Conservation (phyloP, 305 asterid species). For the Vinca major region DNA sequence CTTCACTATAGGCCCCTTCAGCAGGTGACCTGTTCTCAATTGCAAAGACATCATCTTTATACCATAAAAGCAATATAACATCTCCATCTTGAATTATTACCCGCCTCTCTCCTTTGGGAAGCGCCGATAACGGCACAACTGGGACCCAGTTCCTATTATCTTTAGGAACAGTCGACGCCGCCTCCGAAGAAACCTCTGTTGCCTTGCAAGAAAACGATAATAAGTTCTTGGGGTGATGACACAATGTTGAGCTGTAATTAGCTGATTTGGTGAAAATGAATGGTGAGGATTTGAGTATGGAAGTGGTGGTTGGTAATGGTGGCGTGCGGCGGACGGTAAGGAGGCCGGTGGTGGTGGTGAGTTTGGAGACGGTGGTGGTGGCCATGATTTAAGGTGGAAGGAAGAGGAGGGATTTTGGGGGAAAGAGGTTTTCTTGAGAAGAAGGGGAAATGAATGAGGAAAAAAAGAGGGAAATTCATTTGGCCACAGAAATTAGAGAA, state of each 20-base stretch:
- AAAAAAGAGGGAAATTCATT: conserved; percentile 11
- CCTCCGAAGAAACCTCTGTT: conserved; percentile 40
- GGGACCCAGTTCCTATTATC: conserved; percentile 67
- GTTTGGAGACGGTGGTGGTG: conserved; percentile 12
- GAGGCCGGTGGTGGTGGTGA: conserved; percentile 14
- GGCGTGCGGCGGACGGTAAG: conserved; percentile 9
- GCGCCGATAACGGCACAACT: conserved; percentile 79
- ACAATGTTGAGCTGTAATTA: conserved; percentile 5
- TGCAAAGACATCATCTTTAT: conserved; percentile 63
- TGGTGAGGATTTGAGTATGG: conserved; percentile 10
- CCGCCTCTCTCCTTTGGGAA: conserved; percentile 96
- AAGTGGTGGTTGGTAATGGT: conserved; percentile 6
- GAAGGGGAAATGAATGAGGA: background rate
- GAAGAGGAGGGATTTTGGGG: background rate
- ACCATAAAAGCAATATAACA: conserved; percentile 73
- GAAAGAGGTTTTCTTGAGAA: background rate
- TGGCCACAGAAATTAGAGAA: conserved; percentile 15
- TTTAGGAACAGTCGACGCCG: conserved; percentile 25
- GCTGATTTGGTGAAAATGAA: conserved; percentile 7
- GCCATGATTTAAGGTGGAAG: conserved; percentile 8
- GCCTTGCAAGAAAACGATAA: conserved; percentile 48
- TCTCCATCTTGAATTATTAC: conserved; percentile 74
- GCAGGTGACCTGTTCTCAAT: conserved; percentile 95
- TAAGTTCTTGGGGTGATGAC: background rate
- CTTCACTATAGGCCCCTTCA: conserved; percentile 91